phyloP scores from a whole-genome alignment of 129 eudicot species.

The Lactuca sativa region DNA sequence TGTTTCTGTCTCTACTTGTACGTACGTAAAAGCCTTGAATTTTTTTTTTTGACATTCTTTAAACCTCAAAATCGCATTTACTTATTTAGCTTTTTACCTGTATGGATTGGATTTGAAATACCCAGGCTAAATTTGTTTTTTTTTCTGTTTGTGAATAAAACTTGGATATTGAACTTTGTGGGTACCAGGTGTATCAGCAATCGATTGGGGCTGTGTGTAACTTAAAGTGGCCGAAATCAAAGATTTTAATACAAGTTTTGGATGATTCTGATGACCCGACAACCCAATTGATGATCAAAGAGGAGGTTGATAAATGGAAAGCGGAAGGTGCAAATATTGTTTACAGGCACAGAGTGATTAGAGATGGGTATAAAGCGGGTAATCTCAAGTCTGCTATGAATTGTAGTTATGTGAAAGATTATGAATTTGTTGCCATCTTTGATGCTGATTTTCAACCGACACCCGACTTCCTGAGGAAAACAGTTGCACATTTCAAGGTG shows the following conservation, averaged over 20 bases:
- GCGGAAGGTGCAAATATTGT: conserved; percentile 71
- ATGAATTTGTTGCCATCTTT: conserved; percentile 92
- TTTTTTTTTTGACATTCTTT: background rate
- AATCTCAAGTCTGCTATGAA: conserved; percentile 95
- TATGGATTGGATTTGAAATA: background rate
- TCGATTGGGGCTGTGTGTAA: conserved; percentile 84
- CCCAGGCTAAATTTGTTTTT: background rate
- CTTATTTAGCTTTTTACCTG: too few species aligned
- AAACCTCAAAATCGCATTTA: too few species aligned
- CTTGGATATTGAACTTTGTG: background rate
- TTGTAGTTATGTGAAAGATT: conserved; percentile 86
- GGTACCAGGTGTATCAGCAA: conserved; percentile 96
- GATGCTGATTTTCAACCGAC: conserved; percentile 93
- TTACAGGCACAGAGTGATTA: conserved; percentile 71
- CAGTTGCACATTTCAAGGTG: conserved; percentile 91
- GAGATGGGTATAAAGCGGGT: conserved; percentile 94
- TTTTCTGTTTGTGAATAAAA: background rate
- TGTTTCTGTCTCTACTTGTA: too few species aligned
- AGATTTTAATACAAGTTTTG: conserved; percentile 71
- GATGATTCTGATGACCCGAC: conserved; percentile 89
- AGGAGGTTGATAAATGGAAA: conserved; percentile 88
- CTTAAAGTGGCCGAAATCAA: conserved; percentile 90
- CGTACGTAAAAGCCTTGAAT: background rate
- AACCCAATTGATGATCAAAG: conserved; percentile 70
- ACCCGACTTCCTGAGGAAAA: conserved; percentile 72